Percentiles rank a stretch among this genome's conserved stretches.
phyloP scores from a whole-genome alignment of 345 rosid species.

The Populus deltoides region DNA sequence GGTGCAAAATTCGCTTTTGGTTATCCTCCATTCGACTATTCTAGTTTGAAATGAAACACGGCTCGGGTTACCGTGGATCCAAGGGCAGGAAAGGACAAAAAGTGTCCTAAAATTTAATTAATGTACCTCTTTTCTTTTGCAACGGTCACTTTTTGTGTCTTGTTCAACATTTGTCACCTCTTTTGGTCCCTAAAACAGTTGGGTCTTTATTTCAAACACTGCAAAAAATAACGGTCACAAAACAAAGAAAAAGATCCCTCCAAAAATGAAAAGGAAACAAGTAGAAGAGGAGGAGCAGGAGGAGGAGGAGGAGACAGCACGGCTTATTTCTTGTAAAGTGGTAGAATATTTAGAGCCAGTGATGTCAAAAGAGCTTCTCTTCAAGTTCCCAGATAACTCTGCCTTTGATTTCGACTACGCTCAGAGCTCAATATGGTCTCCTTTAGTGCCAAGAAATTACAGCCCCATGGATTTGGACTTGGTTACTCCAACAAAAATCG shows the following conservation, averaged over 20 bases:
- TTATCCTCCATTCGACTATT: too few species aligned
- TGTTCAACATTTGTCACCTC: background rate
- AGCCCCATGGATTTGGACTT: slow-evolving; percentile 39
- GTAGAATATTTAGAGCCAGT: slow-evolving; percentile 70
- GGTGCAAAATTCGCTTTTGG: too few species aligned
- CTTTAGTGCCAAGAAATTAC: slow-evolving; percentile 61
- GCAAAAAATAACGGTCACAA: slow-evolving; percentile 14
- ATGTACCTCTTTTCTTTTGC: background rate
- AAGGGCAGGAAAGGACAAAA: too few species aligned
- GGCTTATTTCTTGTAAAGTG: slow-evolving; percentile 50
- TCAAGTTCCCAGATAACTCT: slow-evolving; percentile 78
- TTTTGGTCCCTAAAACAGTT: background rate
- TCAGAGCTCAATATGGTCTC: slow-evolving; percentile 94
- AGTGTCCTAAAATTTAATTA: too few species aligned
- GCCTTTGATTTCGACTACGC: slow-evolving; percentile 67
- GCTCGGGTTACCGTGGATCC: too few species aligned
- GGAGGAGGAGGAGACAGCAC: slow-evolving; percentile 34
- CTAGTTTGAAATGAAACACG: too few species aligned
- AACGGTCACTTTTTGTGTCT: background rate
- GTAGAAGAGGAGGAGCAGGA: slow-evolving; percentile 25
- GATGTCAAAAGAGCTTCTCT: slow-evolving; percentile 71
- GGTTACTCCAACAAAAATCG: slow-evolving; percentile 32
- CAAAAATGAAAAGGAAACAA: slow-evolving; percentile 9
- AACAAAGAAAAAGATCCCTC: background rate
- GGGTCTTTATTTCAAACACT: background rate